A percentile compares a stretch with the other conserved stretches of the same genome.
phyloP scores from a whole-genome alignment of 1,139 yeast species.

The Scheffersomyces illinoinensis region DNA sequence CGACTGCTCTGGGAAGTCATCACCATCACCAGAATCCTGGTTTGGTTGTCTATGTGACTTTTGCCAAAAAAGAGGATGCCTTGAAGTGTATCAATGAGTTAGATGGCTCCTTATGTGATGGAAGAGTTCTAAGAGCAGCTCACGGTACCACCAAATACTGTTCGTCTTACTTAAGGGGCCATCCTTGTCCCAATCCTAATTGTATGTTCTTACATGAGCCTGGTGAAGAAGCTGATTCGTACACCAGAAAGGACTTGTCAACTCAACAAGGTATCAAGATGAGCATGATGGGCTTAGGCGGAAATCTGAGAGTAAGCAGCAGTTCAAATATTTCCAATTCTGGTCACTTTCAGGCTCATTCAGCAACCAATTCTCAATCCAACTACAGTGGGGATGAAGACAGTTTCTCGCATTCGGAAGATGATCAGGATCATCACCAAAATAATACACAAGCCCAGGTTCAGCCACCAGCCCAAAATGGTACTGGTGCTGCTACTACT shows the following conservation, averaged over 20 bases:
- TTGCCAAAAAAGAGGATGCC: constrained; percentile 91
- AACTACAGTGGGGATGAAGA: constrained; percentile 21
- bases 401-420: constrained; percentile 12
- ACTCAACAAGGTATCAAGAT: constrained; percentile 74
- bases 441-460: constrained; percentile 8
- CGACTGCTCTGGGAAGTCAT: constrained; percentile 35
- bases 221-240: constrained; percentile 98
- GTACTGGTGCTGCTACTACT: constrained; percentile 5
- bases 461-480: constrained; percentile 6
- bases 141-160: constrained; percentile 99
- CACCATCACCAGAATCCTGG: constrained; percentile 64
- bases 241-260: constrained; percentile 88
- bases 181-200: constrained; percentile 96
- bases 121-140: constrained; percentile 84
- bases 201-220: constrained; percentile 99
- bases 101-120: constrained; percentile 93
- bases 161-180: constrained; percentile 90
- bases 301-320: constrained; percentile 14
- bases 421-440: constrained; percentile 14
- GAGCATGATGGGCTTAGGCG: constrained; percentile 44
- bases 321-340: constrained; percentile 13
- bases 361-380: constrained; percentile 3
- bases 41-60: constrained; percentile 94
- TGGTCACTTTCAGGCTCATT: constrained; percentile 5
- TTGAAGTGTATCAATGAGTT: constrained; percentile 89